A percentile compares a stretch with the other conserved stretches of the same genome.
Conservation (phyloP, 2,329 filamentous ascomycete species). For the Chrysosporium queenslandicum region DNA sequence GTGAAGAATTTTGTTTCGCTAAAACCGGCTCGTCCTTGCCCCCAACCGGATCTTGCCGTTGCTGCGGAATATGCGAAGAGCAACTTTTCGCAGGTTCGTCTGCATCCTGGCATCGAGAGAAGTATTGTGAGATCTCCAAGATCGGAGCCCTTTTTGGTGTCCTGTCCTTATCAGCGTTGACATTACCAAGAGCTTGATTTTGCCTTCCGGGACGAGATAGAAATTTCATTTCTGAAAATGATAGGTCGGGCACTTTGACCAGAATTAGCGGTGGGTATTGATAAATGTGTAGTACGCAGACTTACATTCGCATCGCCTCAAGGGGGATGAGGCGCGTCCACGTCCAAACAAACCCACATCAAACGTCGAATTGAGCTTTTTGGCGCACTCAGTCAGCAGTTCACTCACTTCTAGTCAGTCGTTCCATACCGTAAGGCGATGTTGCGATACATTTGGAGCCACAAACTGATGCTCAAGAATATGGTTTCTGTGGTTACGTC, state of each 20-base stretch:
- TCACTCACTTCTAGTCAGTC: conserved; percentile 4
- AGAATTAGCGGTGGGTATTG: neutral
- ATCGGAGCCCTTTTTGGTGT: neutral
- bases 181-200: neutral
- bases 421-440: conserved; percentile 44
- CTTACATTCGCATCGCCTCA: conserved; percentile 21
- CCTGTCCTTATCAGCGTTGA: neutral
- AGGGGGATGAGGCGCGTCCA: conserved; percentile 28
- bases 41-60: neutral
- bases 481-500: conserved; percentile 22
- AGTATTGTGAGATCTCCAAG: conserved; percentile 8
- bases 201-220: conserved; percentile 19
- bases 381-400: conserved; percentile 8
- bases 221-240: conserved; percentile 45
- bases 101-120: neutral
- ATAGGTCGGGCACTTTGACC: conserved; percentile 42
- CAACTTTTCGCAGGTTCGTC: neutral
- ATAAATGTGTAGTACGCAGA: neutral
- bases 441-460: conserved; percentile 44
- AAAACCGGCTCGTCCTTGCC: neutral
- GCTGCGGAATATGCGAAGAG: neutral
- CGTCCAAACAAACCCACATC: conserved; percentile 31
- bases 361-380: conserved; percentile 32
- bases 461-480: conserved; percentile 48
- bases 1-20: neutral